Evolutionary conservation across 169 alveolate genomes (phyloP).

Genomic region (Eimeria necatrix): DNA sequence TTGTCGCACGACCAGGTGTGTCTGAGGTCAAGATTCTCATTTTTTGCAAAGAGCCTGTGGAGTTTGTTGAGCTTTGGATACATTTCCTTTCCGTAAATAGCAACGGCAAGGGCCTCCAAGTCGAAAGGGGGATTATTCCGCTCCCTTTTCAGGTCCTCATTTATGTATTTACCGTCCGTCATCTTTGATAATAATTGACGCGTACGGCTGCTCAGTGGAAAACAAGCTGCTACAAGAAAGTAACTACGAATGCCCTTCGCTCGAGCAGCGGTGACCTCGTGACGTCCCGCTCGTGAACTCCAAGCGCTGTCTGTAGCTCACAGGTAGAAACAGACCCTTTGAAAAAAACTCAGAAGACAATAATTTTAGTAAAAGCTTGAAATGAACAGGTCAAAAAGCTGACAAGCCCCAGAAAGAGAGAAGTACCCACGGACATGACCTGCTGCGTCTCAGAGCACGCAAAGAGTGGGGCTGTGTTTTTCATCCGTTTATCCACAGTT

Average conservation of each 20-base stretch:
- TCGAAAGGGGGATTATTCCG: neutral
- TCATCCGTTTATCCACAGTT: no score
- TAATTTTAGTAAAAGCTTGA: no score
- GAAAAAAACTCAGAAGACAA: no score
- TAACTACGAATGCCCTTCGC: neutral
- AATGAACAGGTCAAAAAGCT: no score
- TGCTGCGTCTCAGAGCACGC: no score
- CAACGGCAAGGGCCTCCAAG: neutral
- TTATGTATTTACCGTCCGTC: neutral
- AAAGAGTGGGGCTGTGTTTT: no score
- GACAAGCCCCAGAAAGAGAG: no score
- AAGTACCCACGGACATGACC: no score
- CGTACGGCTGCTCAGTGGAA: no score
- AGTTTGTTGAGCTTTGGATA: neutral
- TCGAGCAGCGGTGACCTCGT: neutral
- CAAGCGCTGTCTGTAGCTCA: neutral
- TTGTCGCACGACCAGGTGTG: slow-evolving; percentile 23
- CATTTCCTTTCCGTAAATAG: neutral
- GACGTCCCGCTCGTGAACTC: neutral
- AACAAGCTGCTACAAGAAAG: no score
- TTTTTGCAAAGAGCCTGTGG: neutral
- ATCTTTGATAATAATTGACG: neutral
- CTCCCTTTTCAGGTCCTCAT: slow-evolving; percentile 30
- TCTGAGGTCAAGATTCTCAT: neutral
- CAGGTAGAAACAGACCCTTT: neutral